Base-by-base conservation (phyloP, 2,329 filamentous ascomycete genomes). In the Colletotrichum sansevieriae region DNA sequence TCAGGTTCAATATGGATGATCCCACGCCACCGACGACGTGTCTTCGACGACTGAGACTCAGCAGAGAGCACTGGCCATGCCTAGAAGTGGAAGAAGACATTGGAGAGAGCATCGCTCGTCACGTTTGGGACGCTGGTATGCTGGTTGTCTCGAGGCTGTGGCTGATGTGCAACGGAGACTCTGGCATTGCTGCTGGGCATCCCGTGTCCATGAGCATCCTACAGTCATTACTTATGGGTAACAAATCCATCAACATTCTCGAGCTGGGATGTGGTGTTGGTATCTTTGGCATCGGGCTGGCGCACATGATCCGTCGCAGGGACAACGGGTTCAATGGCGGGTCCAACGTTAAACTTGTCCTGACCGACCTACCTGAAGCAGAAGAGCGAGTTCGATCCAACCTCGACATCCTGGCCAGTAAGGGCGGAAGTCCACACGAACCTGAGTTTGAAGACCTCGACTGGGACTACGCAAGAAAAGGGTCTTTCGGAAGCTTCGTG, bases 191-290 rank as follows among this genome's bases (percentile, higher is more conserved):
- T 22, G 37, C 44, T 3, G 39, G 18, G 15, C 55, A 65, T 29
- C 62, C 55, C 18, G 20, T 64, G 33, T 11, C 10, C 20, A 60
- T 39, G 57, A 37, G 15, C 8, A 49, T 25, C 6, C 51, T 68
- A 5, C 76, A 75, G 33, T 66, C 72, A 3, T 71, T 79, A 1
- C 70, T 84, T 6, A 70, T 63, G 22, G 68, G 66, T 1, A 46
- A 72, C 4, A 70, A 65, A 11, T 55, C 76, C 0, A 70, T 85
- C 18, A 82, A 82, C 47, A 76, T 88, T 8, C 74, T 89, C 2
- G 87, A 90, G 71, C 78, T 89, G 8, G 87, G 87, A 4, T 85
- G 84, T 57, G 87, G 87, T 3, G 84, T 89, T 0, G 87, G 87
- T 0, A 84, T 87, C 11, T 74, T 89, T 3, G 86, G 87, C 0